Evolutionary conservation across 164 flowering plant genomes (phyloP).

Genomic region (Nymphaea thermarum): DNA sequence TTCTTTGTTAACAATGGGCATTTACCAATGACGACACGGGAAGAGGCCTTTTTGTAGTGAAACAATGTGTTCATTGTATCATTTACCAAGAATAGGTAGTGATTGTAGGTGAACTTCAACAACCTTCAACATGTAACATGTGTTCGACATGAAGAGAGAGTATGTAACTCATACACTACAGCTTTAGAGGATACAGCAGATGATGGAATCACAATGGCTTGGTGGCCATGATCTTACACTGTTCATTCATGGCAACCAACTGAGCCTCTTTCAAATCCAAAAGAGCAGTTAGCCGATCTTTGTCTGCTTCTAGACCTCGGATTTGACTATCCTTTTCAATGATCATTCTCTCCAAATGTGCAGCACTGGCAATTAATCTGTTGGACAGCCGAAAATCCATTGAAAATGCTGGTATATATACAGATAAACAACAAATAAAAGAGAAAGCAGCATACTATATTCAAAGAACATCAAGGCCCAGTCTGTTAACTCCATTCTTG

Average conservation of each 20-base stretch:
- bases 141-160: neutral
- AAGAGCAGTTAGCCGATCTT: constrained; percentile 63
- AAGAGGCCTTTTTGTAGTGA: neutral
- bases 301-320: constrained; percentile 83
- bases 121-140: neutral
- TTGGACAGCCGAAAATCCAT: constrained; percentile 1
- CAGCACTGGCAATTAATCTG: constrained; percentile 78
- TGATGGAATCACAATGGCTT: neutral
- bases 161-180: too few species aligned
- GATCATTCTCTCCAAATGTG: constrained; percentile 81
- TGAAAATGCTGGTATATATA: neutral
- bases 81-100: neutral
- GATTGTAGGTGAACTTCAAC: neutral
- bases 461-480: too few species aligned
- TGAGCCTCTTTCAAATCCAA: constrained; percentile 99
- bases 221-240: constrained; percentile 76
- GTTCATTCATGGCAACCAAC: constrained; percentile 92
- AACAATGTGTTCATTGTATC: neutral
- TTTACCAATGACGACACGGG: neutral
- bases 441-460: too few species aligned
- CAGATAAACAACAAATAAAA: too few species aligned
- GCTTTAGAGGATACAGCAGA: neutral
- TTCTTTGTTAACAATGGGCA: neutral
- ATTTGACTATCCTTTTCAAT: constrained; percentile 82
- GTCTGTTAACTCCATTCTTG: too few species aligned